Conservation (phyloP, 2,329 filamentous ascomycete species). For the Sclerotinia sclerotiorum region DNA sequence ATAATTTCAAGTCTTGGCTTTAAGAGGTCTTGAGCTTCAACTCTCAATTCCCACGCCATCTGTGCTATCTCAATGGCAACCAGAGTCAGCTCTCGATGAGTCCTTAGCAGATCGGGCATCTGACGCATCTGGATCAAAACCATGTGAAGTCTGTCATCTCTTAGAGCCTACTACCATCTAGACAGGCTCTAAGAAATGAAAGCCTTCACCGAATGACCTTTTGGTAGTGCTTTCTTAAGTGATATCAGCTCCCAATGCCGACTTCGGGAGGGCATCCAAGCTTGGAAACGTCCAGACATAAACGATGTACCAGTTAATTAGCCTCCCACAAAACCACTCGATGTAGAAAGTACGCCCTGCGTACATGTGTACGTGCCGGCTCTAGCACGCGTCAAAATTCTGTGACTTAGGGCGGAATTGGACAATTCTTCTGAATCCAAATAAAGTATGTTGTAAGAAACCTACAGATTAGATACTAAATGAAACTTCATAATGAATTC, state of each 20-base stretch:
- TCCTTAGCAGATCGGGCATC: slow-evolving; percentile 4
- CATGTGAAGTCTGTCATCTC: not conserved
- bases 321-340: not conserved
- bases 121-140: not conserved
- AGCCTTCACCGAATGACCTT: too few species aligned
- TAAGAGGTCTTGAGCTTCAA: slow-evolving; percentile 21
- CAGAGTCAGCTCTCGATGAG: slow-evolving; percentile 34
- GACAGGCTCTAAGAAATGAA: too few species aligned
- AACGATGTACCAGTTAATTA: not conserved
- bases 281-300: not conserved
- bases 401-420: not conserved
- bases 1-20: not conserved
- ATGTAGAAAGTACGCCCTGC: not conserved
- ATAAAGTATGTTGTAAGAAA: not conserved
- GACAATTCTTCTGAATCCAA: not conserved
- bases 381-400: not conserved
- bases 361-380: not conserved
- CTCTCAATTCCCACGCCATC: slow-evolving; percentile 29
- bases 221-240: slow-evolving; percentile 55
- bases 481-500: not conserved
- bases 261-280: not conserved
- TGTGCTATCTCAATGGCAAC: slow-evolving; percentile 32
- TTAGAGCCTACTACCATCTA: too few species aligned
- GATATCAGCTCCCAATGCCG: slow-evolving; percentile 47
- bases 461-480: not conserved